Evolutionary conservation across 108 stramenopile species (phyloP), one percentile per base, ranked within the genome.

Genomic region (Nannochloropsis salina): DNA sequence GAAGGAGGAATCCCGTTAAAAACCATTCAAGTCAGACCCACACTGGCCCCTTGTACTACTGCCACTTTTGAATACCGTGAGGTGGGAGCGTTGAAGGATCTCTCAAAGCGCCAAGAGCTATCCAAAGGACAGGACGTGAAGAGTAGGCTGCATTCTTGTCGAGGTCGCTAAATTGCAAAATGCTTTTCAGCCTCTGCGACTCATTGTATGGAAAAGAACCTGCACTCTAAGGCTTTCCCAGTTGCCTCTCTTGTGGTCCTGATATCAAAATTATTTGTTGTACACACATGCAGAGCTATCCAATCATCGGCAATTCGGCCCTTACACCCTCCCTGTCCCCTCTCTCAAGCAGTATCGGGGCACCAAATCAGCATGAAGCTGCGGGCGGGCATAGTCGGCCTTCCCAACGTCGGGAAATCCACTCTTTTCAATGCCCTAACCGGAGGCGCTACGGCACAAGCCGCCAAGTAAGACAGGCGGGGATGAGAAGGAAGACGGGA

Each of bases 401-500:
- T 99, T 9, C 98, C 99, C 6, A 99, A 99, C 90, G 98, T 99
- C 6, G 99, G 98, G 21, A 96, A 96, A 85, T 94, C 94, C 10
- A 98, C 98, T 41, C 91, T 99, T 2, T 99, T 98, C 93, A 99
- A 99, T 92, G 98, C 98, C 1, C 87, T 99, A 21, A 97, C 98
- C 31, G 94, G 94, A 84, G 81, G 40, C 61, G 61, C 61, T n/a
- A 74, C 61, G 2, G 61, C 61, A n/a, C 61, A 74, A n/a, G 61
- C 61, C 4, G 61, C 61, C 6, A 74, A 74, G 61, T 74, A 74
- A 15, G 61, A n/a, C 2, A 31, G 31, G 1, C 31, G 31, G 31
- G 31, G 31, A 31, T 31, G 31, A 31, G 0, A 31, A 31, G 31
- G 31, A 31, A 31, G 31, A 31, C 31, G 31, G 31, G 31, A 31